A percentile compares a stretch with the other conserved stretches of the same genome.
phyloP scores from a whole-genome alignment of 768 basidiomycete genomes.

The Mycena pura region DNA sequence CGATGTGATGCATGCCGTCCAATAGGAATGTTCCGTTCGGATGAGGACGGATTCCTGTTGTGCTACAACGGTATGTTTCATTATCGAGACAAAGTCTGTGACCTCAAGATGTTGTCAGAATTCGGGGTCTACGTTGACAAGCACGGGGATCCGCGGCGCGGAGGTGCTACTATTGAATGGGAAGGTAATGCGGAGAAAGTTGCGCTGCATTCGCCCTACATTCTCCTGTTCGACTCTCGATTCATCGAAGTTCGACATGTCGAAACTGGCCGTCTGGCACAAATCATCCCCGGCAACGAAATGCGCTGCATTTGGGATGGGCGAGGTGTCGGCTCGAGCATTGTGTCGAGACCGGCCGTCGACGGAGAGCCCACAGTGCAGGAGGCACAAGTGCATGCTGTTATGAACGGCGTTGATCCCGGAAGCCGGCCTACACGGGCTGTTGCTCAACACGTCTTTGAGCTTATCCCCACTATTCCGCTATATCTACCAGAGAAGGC shows the following conservation, averaged over 20 bases:
- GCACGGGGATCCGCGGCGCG: slow-evolving; percentile 72
- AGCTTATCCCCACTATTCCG: slow-evolving; percentile 54
- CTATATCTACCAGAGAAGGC: slow-evolving; percentile 17
- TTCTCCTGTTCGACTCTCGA: slow-evolving; percentile 85
- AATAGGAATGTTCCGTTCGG: slow-evolving; percentile 93
- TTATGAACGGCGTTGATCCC: slow-evolving; percentile 70
- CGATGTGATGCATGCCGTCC: slow-evolving; percentile 90
- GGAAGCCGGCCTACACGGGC: slow-evolving; percentile 51
- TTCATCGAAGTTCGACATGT: slow-evolving; percentile 93
- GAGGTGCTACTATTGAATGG: slow-evolving; percentile 85
- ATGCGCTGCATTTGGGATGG: slow-evolving; percentile 93
- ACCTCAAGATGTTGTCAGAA: slow-evolving; percentile 52
- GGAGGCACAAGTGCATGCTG: slow-evolving; percentile 86
- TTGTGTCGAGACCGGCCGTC: slow-evolving; percentile 59
- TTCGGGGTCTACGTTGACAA: slow-evolving; percentile 93
- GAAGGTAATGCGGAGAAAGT: slow-evolving; percentile 84
- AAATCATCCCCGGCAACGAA: slow-evolving; percentile 83
- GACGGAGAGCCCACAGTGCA: slow-evolving; percentile 61
- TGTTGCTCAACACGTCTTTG: slow-evolving; percentile 76
- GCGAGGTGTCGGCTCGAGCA: slow-evolving; percentile 63
- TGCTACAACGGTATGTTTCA: slow-evolving; percentile 80
- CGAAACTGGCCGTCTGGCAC: slow-evolving; percentile 77
- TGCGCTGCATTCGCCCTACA: slow-evolving; percentile 87
- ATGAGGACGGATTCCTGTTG: slow-evolving; percentile 90
- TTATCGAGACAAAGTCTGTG: no score